A percentile compares a stretch with the other conserved stretches of the same genome.
These are phyloP conservation scores for Xanthoceras sorbifolium DNA, from an alignment of 345 rosid species.

Conservation along the genomic window DNA sequence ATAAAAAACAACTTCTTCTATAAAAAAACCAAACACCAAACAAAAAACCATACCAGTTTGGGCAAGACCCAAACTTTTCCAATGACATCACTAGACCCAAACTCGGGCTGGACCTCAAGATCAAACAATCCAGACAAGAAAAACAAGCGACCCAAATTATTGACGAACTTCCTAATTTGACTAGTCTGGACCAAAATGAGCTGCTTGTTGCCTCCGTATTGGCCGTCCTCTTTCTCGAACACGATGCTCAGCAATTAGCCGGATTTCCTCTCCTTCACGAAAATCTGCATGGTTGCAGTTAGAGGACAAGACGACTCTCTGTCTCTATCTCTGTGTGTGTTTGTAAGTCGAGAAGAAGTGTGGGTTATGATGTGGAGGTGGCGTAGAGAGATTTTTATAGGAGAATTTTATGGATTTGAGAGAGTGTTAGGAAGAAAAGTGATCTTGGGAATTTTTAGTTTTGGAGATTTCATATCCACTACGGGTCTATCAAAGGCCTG, in stretches of 20 bases:
- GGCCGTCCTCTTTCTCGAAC: slow-evolving; percentile 89
- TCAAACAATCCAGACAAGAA: slow-evolving; percentile 81
- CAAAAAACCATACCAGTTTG: slow-evolving; percentile 46
- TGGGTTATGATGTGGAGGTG: too few relatives aligned
- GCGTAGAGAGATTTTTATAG: too few relatives aligned
- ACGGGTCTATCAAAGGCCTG: too few relatives aligned
- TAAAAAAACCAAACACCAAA: background rate
- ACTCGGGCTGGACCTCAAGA: slow-evolving; percentile 72
- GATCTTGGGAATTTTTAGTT: too few relatives aligned
- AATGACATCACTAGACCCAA: slow-evolving; percentile 57
- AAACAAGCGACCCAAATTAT: slow-evolving; percentile 66
- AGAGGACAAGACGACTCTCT: too few relatives aligned
- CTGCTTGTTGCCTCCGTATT: slow-evolving; percentile 90
- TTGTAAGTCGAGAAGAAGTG: too few relatives aligned
- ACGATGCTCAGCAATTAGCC: slow-evolving; percentile 80
- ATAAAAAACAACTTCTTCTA: too few relatives aligned
- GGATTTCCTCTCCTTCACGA: slow-evolving; percentile 74
- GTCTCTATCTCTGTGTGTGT: too few relatives aligned
- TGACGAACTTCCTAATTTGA: slow-evolving; percentile 84
- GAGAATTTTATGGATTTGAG: too few relatives aligned
- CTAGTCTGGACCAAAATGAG: slow-evolving; percentile 74
- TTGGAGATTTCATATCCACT: too few relatives aligned
- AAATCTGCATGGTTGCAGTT: slow-evolving; percentile 42
- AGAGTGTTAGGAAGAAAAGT: too few relatives aligned
- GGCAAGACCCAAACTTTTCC: slow-evolving; percentile 88